A percentile compares a stretch with the other conserved stretches of the same genome.
Conservation (phyloP, 495 filamentous ascomycete genomes). For the Hypoxylon perforatum region DNA sequence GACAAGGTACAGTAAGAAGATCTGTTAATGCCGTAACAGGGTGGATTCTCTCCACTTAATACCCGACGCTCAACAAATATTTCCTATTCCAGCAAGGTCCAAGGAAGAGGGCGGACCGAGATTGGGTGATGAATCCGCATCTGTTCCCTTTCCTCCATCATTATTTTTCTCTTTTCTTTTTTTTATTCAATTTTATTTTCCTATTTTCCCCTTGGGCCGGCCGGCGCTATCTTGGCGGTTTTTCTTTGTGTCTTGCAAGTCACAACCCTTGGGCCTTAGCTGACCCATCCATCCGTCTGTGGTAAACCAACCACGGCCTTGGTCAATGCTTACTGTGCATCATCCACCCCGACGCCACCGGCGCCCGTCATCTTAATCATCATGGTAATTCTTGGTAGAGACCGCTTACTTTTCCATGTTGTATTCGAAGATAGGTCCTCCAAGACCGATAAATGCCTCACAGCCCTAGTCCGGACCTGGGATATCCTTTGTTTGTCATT, state of each 20-base stretch:
- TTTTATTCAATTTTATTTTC: neutral
- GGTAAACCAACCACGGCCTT: neutral
- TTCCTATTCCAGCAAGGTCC: slow-evolving; percentile 30
- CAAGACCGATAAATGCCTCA: slow-evolving; percentile 21
- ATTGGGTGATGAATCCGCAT: slow-evolving; percentile 18
- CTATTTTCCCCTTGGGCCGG: slow-evolving; percentile 28
- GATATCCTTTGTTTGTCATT: neutral
- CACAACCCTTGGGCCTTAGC: neutral
- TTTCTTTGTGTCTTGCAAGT: neutral
- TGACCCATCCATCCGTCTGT: too few species aligned
- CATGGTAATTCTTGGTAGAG: slow-evolving; percentile 18
- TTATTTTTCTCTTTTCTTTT: neutral
- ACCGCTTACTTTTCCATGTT: slow-evolving; percentile 28
- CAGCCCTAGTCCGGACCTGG: neutral
- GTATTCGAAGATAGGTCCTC: slow-evolving; percentile 17
- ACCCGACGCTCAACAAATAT: slow-evolving; percentile 36
- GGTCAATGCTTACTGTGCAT: slow-evolving; percentile 38
- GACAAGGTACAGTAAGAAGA: slow-evolving; percentile 24
- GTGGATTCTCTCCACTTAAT: slow-evolving; percentile 32
- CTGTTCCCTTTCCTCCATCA: neutral
- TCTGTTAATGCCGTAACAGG: slow-evolving; percentile 3
- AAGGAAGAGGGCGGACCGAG: slow-evolving; percentile 8
- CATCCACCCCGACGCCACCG: slow-evolving; percentile 21
- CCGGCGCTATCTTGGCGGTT: slow-evolving; percentile 10
- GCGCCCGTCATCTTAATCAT: slow-evolving; percentile 29